phyloP scores from a whole-genome alignment of 2,329 filamentous ascomycete species.

The Coniochaeta sp. region DNA sequence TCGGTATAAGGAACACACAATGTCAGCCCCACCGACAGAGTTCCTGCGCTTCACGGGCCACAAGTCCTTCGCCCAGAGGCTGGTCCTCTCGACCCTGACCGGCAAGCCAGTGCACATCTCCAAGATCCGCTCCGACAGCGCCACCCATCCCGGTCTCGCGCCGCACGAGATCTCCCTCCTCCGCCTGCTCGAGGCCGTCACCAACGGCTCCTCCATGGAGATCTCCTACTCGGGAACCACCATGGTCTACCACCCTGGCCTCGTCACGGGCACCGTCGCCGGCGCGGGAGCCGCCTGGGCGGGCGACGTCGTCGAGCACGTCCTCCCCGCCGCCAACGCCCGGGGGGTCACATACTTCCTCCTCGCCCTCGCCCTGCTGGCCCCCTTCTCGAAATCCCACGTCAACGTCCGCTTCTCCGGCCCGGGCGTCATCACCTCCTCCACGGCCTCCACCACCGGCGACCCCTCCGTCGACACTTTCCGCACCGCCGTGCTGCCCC shows the following conservation, averaged over 20 bases:
- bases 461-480: constrained; percentile 92
- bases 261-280: constrained; percentile 79
- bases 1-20: too few relatives aligned
- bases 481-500: constrained; percentile 81
- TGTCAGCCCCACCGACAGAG: constrained; percentile 39
- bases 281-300: constrained; percentile 61
- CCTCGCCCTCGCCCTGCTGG: constrained; percentile 78
- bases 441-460: constrained; percentile 64
- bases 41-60: constrained; percentile 77
- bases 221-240: constrained; percentile 96
- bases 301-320: constrained; percentile 73
- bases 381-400: constrained; percentile 86
- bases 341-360: constrained; percentile 89
- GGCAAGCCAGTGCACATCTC: constrained; percentile 87
- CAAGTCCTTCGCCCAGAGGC: constrained; percentile 71
- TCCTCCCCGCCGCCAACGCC: constrained; percentile 66
- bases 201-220: constrained; percentile 90
- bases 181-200: constrained; percentile 86
- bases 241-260: constrained; percentile 81
- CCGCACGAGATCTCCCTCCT: constrained; percentile 94
- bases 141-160: constrained; percentile 80
- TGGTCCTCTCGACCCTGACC: constrained; percentile 85
- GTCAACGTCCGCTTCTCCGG: constrained; percentile 88
- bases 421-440: constrained; percentile 84
- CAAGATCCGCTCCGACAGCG: constrained; percentile 81